Evolutionary conservation across 345 rosid species (phyloP).

Genomic region (Carallia pectinifolia): DNA sequence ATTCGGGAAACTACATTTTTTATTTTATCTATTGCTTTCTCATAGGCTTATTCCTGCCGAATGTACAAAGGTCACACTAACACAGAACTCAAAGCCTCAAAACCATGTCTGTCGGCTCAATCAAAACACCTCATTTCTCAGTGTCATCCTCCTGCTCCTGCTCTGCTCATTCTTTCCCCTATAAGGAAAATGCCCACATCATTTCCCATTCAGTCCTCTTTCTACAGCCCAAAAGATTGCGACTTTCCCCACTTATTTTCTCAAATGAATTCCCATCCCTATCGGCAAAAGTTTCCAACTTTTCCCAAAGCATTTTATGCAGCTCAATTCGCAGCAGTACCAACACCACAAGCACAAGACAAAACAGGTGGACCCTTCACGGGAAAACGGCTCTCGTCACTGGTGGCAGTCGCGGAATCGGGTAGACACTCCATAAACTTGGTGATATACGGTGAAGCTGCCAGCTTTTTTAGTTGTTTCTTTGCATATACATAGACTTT

Average conservation of each 20-base stretch:
- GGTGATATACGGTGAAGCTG: background rate
- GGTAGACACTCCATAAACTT: slow-evolving; percentile 28
- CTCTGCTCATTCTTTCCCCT: slow-evolving; percentile 9
- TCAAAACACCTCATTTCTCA: background rate
- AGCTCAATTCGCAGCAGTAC: background rate
- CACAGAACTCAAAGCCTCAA: background rate
- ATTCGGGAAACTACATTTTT: too few species aligned
- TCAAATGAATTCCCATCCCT: background rate
- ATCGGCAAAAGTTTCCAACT: background rate
- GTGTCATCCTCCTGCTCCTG: background rate
- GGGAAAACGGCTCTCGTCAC: too few species aligned
- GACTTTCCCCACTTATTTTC: background rate
- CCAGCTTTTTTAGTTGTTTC: background rate
- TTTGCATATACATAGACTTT: background rate
- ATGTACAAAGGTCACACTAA: background rate
- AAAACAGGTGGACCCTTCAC: slow-evolving; percentile 43
- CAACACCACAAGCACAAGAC: background rate
- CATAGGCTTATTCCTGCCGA: too few species aligned
- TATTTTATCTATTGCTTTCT: too few species aligned
- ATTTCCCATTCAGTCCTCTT: background rate
- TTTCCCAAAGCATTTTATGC: background rate
- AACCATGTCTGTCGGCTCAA: background rate
- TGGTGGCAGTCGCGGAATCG: slow-evolving; percentile 53
- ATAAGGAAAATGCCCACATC: background rate
- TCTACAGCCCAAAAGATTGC: background rate